phyloP scores from a whole-genome alignment of 164 flowering plant genomes.

The Stephania yunnanensis region DNA sequence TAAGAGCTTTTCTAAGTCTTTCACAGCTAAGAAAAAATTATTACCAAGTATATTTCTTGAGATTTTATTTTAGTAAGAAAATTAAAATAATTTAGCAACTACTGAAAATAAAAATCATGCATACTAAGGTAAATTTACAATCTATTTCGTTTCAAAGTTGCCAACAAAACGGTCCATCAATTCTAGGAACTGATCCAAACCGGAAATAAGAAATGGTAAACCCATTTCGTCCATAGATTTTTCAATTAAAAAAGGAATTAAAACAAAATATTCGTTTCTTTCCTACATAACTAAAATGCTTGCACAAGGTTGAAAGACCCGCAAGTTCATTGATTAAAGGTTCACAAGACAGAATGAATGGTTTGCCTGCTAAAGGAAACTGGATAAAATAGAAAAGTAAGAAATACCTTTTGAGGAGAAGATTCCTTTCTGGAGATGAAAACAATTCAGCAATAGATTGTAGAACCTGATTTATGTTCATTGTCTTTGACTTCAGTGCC shows the following conservation, averaged over 20 bases:
- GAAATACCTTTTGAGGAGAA: conserved; percentile 68
- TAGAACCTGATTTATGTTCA: conserved; percentile 56
- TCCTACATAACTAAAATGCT: background rate
- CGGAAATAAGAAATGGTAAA: too few relatives aligned
- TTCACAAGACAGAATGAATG: background rate
- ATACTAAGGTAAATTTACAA: too few relatives aligned
- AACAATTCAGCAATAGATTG: conserved; percentile 63
- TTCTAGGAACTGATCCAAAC: too few relatives aligned
- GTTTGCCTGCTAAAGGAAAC: background rate
- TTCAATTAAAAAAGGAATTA: background rate
- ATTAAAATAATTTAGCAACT: too few relatives aligned
- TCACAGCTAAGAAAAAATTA: too few relatives aligned
- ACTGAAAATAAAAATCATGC: too few relatives aligned
- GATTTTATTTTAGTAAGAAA: too few relatives aligned
- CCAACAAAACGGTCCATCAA: too few relatives aligned
- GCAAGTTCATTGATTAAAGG: background rate
- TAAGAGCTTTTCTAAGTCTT: background rate
- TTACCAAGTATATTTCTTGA: too few relatives aligned
- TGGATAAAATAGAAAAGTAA: background rate
- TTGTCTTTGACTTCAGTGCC: conserved; percentile 73
- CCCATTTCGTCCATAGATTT: background rate
- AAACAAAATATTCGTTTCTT: background rate
- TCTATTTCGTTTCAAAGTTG: too few relatives aligned
- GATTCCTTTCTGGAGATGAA: conserved; percentile 65
- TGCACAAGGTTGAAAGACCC: background rate